phyloP scores from a whole-genome alignment of 371 early-diverging fungal genomes.

The Mucor saturninus region DNA sequence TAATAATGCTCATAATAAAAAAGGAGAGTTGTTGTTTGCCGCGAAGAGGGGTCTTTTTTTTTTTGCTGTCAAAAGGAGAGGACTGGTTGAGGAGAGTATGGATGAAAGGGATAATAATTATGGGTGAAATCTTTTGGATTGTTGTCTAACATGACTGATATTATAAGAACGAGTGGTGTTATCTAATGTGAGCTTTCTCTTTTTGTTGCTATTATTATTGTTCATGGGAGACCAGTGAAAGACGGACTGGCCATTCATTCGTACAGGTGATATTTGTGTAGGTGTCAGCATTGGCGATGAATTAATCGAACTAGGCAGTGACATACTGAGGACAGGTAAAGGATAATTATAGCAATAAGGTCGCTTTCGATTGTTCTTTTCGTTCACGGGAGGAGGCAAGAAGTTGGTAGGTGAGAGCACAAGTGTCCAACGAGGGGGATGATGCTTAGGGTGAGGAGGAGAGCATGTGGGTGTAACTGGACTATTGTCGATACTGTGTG shows the following conservation, averaged over 20 bases:
- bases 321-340: conserved; percentile 35
- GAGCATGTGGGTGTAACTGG: conserved; percentile 2
- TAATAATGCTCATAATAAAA: not conserved
- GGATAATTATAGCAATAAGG: not conserved
- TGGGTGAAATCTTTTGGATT: conserved; percentile 14
- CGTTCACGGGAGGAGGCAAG: conserved; percentile 10
- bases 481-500: not conserved
- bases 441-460: conserved; percentile 1
- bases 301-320: conserved; percentile 45
- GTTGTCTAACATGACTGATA: conserved; percentile 30
- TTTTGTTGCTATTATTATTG: not conserved
- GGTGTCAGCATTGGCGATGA: conserved; percentile 55
- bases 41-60: not conserved
- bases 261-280: conserved; percentile 43
- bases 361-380: not conserved
- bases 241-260: conserved; percentile 20
- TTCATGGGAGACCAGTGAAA: conserved; percentile 21
- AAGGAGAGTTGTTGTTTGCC: not conserved
- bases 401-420: conserved; percentile 27
- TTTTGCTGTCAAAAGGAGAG: conserved; percentile 1
- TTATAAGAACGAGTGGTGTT: conserved; percentile 11
- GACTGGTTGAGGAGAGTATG: not conserved
- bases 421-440: conserved; percentile 7
- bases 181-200: conserved; percentile 12
- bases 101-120: not conserved